phyloP scores from a whole-genome alignment of 2,329 filamentous ascomycete species.

The Talaromyces sp. region DNA sequence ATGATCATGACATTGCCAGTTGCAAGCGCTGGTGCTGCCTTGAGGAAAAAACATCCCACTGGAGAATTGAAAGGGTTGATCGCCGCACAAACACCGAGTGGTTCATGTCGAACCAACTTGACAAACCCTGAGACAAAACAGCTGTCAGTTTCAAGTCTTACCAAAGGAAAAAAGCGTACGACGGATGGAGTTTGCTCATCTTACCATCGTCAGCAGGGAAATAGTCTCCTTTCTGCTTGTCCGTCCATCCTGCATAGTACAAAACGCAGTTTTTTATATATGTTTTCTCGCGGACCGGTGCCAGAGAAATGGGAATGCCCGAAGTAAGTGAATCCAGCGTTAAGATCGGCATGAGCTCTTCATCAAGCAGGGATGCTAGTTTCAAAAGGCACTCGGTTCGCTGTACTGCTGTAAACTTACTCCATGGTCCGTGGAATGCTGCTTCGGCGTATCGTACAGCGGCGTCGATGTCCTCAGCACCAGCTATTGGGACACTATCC shows the following conservation, averaged over 20 bases:
- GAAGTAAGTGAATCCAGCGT: background rate
- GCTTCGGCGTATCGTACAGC: background rate
- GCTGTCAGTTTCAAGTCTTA: no score
- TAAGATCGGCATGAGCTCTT: background rate
- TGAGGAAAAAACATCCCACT: conserved; percentile 25
- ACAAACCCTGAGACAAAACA: no score
- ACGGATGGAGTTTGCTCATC: no score
- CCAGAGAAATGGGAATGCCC: background rate
- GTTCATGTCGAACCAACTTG: background rate
- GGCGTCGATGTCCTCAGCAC: background rate
- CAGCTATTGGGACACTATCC: background rate
- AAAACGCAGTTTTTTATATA: background rate
- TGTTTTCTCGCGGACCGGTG: background rate
- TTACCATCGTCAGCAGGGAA: background rate
- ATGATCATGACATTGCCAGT: conserved; percentile 52
- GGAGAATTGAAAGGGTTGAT: background rate
- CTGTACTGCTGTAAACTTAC: background rate
- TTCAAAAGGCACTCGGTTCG: background rate
- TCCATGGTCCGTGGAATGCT: background rate
- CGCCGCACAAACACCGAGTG: background rate
- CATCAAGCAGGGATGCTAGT: background rate
- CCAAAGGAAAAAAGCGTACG: no score
- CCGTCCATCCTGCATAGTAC: background rate
- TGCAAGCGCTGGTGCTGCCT: conserved; percentile 45
- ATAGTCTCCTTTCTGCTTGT: background rate